These are phyloP conservation scores for Saccharomyces hybrid DNA, from an alignment of 1,139 yeast genomes.

Conservation along the genomic window DNA sequence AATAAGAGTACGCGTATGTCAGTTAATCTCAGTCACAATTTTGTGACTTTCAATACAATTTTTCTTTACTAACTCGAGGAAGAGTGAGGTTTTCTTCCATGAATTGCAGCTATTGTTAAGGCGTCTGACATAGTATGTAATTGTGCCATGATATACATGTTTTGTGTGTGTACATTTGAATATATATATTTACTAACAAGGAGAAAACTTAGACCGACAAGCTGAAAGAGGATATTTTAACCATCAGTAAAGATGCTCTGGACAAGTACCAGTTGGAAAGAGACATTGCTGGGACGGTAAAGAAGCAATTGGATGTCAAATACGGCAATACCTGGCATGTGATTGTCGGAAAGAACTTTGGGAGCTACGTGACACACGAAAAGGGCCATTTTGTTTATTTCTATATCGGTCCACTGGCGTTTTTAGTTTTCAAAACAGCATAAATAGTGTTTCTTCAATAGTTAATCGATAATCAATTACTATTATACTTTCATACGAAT, in stretches of 20 bases:
- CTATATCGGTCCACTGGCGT: conserved; percentile 73
- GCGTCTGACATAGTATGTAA: conserved; percentile 32
- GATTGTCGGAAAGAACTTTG: conserved; percentile 87
- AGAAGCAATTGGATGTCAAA: conserved; percentile 60
- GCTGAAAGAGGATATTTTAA: conserved; percentile 51
- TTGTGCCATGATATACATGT: neutral
- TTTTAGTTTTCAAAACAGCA: conserved; percentile 68
- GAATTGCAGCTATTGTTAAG: conserved; percentile 23
- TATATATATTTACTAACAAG: conserved; percentile 4
- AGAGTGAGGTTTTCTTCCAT: neutral
- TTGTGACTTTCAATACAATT: neutral
- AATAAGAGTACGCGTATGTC: neutral
- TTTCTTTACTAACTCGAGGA: neutral
- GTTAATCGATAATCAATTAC: neutral
- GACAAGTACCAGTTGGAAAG: conserved; percentile 47
- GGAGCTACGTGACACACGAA: conserved; percentile 87
- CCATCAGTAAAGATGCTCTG: conserved; percentile 49
- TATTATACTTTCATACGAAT: neutral
- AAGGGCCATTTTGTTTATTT: conserved; percentile 78
- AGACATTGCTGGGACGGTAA: conserved; percentile 75
- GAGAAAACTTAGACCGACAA: conserved; percentile 42
- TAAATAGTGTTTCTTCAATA: conserved; percentile 3
- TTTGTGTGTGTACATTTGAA: neutral
- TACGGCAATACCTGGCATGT: conserved; percentile 94
- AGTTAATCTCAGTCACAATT: neutral